These are phyloP conservation scores for Boletus subcaerulescens DNA, from an alignment of 768 basidiomycete species.

Conservation along the genomic window DNA sequence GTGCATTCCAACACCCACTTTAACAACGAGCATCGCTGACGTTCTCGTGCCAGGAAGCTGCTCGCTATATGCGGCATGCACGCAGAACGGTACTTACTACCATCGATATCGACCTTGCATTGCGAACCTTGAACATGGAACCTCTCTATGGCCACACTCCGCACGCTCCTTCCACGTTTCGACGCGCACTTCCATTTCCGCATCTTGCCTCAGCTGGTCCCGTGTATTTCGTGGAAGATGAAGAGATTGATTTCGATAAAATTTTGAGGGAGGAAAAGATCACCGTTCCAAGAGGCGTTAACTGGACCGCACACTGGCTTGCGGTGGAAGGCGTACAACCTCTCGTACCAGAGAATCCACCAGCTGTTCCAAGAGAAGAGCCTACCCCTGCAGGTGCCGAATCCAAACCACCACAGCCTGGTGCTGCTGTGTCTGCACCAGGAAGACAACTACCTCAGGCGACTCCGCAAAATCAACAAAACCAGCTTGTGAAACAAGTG, in stretches of 20 bases:
- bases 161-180: conserved; percentile 33
- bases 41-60: conserved; percentile 60
- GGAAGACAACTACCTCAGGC: conserved; percentile 25
- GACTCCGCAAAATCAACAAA: conserved; percentile 54
- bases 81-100: conserved; percentile 87
- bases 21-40: background rate
- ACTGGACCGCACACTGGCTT: conserved; percentile 95
- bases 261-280: conserved; percentile 86
- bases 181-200: conserved; percentile 47
- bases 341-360: conserved; percentile 92
- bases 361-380: conserved; percentile 66
- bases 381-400: conserved; percentile 28
- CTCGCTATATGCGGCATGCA: conserved; percentile 95
- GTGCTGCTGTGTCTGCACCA: conserved; percentile 20
- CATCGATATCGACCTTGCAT: conserved; percentile 88
- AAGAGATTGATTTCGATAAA: conserved; percentile 95
- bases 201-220: conserved; percentile 52
- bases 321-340: conserved; percentile 98
- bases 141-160: conserved; percentile 72
- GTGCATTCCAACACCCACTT: conserved; percentile 37
- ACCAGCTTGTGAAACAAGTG: conserved; percentile 85
- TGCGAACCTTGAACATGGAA: conserved; percentile 94
- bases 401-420: conserved; percentile 28
- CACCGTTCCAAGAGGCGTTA: conserved; percentile 72
- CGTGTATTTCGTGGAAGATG: conserved; percentile 93